Percentiles rank a stretch among this genome's conserved stretches.
phyloP scores from a whole-genome alignment of 2,329 filamentous ascomycete genomes.

The Penicillium sp. region DNA sequence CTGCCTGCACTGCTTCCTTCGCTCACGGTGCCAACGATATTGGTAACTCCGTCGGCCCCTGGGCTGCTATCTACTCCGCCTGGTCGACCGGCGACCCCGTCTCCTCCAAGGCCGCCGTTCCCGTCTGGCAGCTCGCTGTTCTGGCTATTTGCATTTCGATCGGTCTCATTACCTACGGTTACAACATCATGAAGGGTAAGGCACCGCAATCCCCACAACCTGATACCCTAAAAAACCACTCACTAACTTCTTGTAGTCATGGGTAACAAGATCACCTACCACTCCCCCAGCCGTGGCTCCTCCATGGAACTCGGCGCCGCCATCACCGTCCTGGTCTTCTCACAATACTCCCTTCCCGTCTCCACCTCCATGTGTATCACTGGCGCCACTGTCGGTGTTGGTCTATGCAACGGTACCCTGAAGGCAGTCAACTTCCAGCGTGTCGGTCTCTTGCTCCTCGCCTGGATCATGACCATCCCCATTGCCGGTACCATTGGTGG shows the following conservation, averaged over 20 bases:
- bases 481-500: slow-evolving; percentile 59
- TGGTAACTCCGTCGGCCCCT: slow-evolving; percentile 67
- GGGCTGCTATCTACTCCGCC: slow-evolving; percentile 67
- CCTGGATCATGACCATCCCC: slow-evolving; percentile 66
- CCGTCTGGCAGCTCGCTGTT: slow-evolving; percentile 74
- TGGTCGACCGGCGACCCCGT: slow-evolving; percentile 64
- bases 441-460: slow-evolving; percentile 64
- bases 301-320: slow-evolving; percentile 81
- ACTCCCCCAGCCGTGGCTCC: slow-evolving; percentile 57
- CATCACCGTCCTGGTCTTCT: slow-evolving; percentile 73
- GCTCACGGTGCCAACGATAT: slow-evolving; percentile 75
- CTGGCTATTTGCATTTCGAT: slow-evolving; percentile 61
- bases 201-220: too few species aligned
- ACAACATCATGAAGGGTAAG: slow-evolving; percentile 79
- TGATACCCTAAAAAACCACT: background rate
- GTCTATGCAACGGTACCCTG: slow-evolving; percentile 69
- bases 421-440: slow-evolving; percentile 75
- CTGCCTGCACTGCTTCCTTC: slow-evolving; percentile 51
- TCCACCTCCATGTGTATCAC: slow-evolving; percentile 80
- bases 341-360: slow-evolving; percentile 71
- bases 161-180: slow-evolving; percentile 72
- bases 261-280: slow-evolving; percentile 77
- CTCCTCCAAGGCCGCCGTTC: slow-evolving; percentile 63
- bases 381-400: slow-evolving; percentile 73
- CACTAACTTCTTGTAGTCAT: slow-evolving; percentile 55